Base-by-base conservation (phyloP, 106 monocot species). In the Dioscorea zingiberensis region DNA sequence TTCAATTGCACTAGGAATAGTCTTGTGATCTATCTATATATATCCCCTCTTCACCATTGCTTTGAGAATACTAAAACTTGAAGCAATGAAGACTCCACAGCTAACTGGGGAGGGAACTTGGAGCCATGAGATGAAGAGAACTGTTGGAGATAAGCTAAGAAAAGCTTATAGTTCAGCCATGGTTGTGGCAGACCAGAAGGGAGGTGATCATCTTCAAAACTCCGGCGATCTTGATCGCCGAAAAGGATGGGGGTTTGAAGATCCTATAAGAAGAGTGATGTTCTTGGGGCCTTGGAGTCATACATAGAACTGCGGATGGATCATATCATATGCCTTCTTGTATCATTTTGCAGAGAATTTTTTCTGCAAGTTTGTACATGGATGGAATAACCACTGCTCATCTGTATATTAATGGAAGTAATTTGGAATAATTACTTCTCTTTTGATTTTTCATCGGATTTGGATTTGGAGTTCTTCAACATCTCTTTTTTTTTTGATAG, bases 251-350 rank as follows among this genome's bases (percentile, higher is more conserved):
- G 29, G 18, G 29, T 25, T 15, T 10, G 67, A 67, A 54, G 67
- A 67, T 29, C 67, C 67, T 26, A 67, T 67, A 54, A 67, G 53
- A 19, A 67, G 53, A 54, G 67, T 67, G 27, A 67, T 67, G 67
- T 67, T 67, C 27, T 55, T 67, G 18, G 67, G 67, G 25, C 67
- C 67, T 27, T 67, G 67, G 53, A 47, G 67, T 4, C 67, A 67
- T 30, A 67, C 67, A 29, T 60, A 32, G 22, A n/a, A 29, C 27
- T 29, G 12, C 29, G 29, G 18, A 32, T 15, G 16, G 29, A 18
- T 5, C 32, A 17, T 27, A 16, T 60, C 29, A 30, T 60, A 17
- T 27, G 13, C 19, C 17, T 60, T 60, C 32, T 14, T 58, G 19
- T 58, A 58, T 14, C 24, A 3, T 21, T 14, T 2, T 29, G 14